Base-by-base conservation (phyloP, 495 filamentous ascomycete species). In the Bacidia gigantensis region DNA sequence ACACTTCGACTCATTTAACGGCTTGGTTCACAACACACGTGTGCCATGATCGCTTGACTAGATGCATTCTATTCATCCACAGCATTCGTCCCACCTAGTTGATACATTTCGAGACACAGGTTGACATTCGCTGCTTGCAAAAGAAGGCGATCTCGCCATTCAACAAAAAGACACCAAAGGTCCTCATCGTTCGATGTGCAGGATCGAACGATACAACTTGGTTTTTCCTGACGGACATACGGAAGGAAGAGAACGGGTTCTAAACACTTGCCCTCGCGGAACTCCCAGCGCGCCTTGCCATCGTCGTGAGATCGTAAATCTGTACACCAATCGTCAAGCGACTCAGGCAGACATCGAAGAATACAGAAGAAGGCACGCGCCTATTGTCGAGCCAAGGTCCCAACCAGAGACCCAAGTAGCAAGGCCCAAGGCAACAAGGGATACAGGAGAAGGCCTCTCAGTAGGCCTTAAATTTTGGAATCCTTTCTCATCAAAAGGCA, bases 41-140 rank as follows among this genome's bases (percentile, higher is more conserved):
- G 51, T 50, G 55, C 43, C 18, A 57, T 54, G 51, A 49, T 23
- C 44, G 51, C 55, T 53, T 57, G 26, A 40, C 46, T 57, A 26
- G 29, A 57, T 57, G 55, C 52, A 45, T 54, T 29, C 55, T 14
- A 10, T 20, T n/a, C 23, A 40, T 14, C 32, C 49, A 17, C 45
- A 49, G 52, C 52, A 54, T 21, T 49, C 41, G 52, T 54, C 52
- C 38, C 44, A 43, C 44, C 46, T 49, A 26, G 21, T 12, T 40
- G 44, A 24, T 22, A 26, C 21, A 23, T 20, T 17, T 26, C 18
- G 46, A 12, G 35, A 39, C 39, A 48, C 29, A 49, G 39, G 45
- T 17, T 26, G 38, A 21, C 21, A 25, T 41, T 39, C 12, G 29
- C 21, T n/a, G 22, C 46, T 11, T n/a, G 18, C 39, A 18, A 10